A percentile compares a stretch with the other conserved stretches of the same genome.
Conservation (phyloP, 768 basidiomycete genomes). For the Boletus reticuloceps region DNA sequence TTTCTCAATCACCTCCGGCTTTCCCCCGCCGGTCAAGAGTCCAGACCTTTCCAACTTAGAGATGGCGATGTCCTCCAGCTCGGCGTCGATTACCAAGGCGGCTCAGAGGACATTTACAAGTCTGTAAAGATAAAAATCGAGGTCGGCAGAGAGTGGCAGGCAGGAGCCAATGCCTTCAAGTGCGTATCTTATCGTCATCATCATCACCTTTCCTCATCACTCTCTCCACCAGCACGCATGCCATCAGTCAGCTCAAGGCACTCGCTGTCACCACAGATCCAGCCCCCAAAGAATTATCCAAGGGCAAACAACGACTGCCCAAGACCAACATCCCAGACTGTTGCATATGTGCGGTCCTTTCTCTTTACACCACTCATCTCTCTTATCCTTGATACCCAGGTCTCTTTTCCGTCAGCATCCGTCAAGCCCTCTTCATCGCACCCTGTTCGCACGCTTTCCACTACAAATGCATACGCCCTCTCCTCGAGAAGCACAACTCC, state of each 20-base stretch:
- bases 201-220: not conserved
- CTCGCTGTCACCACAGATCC: conserved; percentile 46
- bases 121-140: conserved; percentile 96
- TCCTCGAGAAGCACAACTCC: conserved; percentile 85
- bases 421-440: conserved; percentile 95
- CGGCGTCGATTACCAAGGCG: conserved; percentile 97
- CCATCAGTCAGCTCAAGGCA: conserved; percentile 77
- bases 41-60: conserved; percentile 71
- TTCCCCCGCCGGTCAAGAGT: conserved; percentile 80
- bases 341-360: conserved; percentile 75
- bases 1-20: conserved; percentile 94
- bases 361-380: not conserved
- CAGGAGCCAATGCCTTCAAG: conserved; percentile 89
- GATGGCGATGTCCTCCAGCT: conserved; percentile 95
- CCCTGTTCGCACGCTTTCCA: conserved; percentile 97
- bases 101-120: conserved; percentile 95
- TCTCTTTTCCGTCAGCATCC: conserved; percentile 86
- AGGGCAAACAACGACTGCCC: conserved; percentile 28
- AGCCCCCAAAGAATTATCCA: conserved; percentile 11
- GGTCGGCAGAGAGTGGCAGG: conserved; percentile 88
- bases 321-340: conserved; percentile 70
- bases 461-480: conserved; percentile 94
- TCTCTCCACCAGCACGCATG: conserved; percentile 50
- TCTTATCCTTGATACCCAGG: conserved; percentile 32
- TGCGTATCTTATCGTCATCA: not conserved